phyloP scores from a whole-genome alignment of 345 rosid species.

The Mangifera indica region DNA sequence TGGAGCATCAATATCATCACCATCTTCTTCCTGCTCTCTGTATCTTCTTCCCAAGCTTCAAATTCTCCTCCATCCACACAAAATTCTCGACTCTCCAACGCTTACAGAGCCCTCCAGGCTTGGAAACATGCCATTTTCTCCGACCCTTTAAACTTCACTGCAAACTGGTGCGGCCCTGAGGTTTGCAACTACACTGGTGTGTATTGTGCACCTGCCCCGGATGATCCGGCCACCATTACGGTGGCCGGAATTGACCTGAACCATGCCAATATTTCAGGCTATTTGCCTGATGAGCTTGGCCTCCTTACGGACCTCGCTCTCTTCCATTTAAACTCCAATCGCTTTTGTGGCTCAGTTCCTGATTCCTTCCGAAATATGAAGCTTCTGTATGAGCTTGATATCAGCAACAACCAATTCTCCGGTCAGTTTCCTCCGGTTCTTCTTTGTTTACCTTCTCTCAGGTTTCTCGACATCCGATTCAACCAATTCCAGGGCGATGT shows the following conservation, averaged over 20 bases:
- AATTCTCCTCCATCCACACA: slow-evolving; percentile 15
- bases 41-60: slow-evolving; percentile 25
- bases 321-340: slow-evolving; percentile 76
- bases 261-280: slow-evolving; percentile 66
- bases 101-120: slow-evolving; percentile 71
- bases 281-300: slow-evolving; percentile 64
- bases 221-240: slow-evolving; percentile 47
- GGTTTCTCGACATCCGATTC: slow-evolving; percentile 73
- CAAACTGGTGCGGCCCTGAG: slow-evolving; percentile 72
- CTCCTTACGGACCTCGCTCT: slow-evolving; percentile 73
- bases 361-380: slow-evolving; percentile 38
- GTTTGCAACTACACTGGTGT: slow-evolving; percentile 90
- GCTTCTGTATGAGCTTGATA: slow-evolving; percentile 68
- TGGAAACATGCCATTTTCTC: slow-evolving; percentile 60
- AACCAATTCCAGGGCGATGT: slow-evolving; percentile 58
- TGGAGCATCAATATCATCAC: slow-evolving; percentile 12
- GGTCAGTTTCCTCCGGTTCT: slow-evolving; percentile 67
- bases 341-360: slow-evolving; percentile 64
- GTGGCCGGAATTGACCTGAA: slow-evolving; percentile 89
- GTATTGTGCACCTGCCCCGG: slow-evolving; percentile 68
- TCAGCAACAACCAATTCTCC: slow-evolving; percentile 67
- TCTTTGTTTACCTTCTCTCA: slow-evolving; percentile 60
- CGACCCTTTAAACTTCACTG: slow-evolving; percentile 65
- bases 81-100: slow-evolving; percentile 69
- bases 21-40: slow-evolving; percentile 18